phyloP scores from a whole-genome alignment of 1,139 yeast genomes.

The Yamadazyma oceani region DNA sequence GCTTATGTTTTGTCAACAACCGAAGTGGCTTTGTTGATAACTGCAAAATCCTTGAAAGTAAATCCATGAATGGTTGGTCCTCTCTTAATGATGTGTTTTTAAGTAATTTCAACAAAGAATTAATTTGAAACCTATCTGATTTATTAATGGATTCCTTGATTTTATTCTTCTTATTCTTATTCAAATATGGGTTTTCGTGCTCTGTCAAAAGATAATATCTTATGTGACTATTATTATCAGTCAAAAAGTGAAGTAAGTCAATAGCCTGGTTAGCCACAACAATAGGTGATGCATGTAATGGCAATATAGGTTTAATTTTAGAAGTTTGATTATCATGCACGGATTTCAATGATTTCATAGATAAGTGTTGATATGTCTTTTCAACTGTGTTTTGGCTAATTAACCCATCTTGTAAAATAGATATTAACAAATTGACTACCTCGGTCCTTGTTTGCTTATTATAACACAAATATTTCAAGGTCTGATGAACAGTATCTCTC shows the following conservation, averaged over 20 bases:
- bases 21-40: slow-evolving; percentile 74
- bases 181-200: slow-evolving; percentile 63
- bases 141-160: slow-evolving; percentile 32
- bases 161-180: slow-evolving; percentile 42
- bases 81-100: slow-evolving; percentile 65
- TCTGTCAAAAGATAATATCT: slow-evolving; percentile 79
- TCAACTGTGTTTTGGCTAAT: slow-evolving; percentile 62
- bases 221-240: slow-evolving; percentile 68
- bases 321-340: slow-evolving; percentile 11
- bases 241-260: slow-evolving; percentile 70
- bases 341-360: slow-evolving; percentile 29
- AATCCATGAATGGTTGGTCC: slow-evolving; percentile 75
- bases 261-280: slow-evolving; percentile 75
- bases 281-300: slow-evolving; percentile 65
- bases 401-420: slow-evolving; percentile 75
- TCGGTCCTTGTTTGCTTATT: slow-evolving; percentile 81
- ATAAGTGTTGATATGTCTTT: slow-evolving; percentile 59
- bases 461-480: slow-evolving; percentile 67
- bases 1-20: slow-evolving; percentile 36
- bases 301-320: slow-evolving; percentile 36
- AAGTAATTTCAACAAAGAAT: slow-evolving; percentile 60
- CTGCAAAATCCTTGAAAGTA: slow-evolving; percentile 71
- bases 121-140: slow-evolving; percentile 65
- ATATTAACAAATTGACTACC: slow-evolving; percentile 66
- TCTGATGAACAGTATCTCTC: slow-evolving; percentile 64